Conservation (phyloP, 1,139 yeast species). For the Kodamaea sp. region DNA sequence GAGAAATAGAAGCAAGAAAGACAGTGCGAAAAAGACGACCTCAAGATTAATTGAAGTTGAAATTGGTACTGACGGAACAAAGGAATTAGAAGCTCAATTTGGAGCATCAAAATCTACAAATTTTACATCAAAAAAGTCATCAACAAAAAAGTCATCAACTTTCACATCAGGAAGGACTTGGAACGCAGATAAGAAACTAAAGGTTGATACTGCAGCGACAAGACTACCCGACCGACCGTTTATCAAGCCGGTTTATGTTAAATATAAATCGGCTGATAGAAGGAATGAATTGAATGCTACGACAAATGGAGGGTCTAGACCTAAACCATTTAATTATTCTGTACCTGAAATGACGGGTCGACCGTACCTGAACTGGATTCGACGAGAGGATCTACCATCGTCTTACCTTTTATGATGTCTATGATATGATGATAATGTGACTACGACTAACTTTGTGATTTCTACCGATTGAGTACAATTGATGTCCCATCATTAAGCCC, state of each 20-base stretch:
- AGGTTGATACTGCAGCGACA: constrained; percentile 12
- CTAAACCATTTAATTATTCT: too few species aligned
- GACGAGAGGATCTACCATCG: constrained; percentile 18
- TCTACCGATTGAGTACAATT: too few species aligned
- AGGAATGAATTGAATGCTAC: neutral
- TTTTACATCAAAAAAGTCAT: too few species aligned
- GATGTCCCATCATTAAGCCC: too few species aligned
- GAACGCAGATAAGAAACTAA: constrained; percentile 12
- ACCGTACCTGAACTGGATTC: constrained; percentile 4
- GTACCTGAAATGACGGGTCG: too few species aligned
- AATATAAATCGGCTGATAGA: neutral
- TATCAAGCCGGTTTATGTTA: too few species aligned
- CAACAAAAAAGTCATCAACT: too few species aligned
- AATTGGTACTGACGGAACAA: constrained; percentile 23
- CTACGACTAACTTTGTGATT: too few species aligned
- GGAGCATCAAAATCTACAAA: constrained; percentile 2
- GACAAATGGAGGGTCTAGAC: too few species aligned
- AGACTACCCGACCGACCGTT: neutral
- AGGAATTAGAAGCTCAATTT: constrained; percentile 13
- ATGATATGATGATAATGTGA: too few species aligned
- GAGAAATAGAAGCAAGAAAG: constrained; percentile 5
- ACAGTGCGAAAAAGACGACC: too few species aligned
- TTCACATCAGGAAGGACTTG: constrained; percentile 1
- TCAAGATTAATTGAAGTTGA: constrained; percentile 14
- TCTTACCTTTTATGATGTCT: constrained; percentile 1